These are phyloP conservation scores for Fonsecaea pedrosoi DNA, from an alignment of 2,329 filamentous ascomycete genomes.

Conservation along the genomic window DNA sequence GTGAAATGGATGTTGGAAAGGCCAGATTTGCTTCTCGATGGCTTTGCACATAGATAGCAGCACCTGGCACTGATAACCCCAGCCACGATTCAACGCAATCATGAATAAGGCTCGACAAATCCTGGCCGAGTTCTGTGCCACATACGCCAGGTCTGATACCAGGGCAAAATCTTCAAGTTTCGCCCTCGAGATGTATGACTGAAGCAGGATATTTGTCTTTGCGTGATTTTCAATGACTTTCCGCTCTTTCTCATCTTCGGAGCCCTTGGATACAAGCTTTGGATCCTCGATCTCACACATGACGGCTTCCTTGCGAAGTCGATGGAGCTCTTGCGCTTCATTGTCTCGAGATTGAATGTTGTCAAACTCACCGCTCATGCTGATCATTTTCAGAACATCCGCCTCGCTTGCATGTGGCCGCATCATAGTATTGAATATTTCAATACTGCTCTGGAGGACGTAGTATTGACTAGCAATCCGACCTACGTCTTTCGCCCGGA, in stretches of 20 bases:
- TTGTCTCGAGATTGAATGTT: conserved; percentile 92
- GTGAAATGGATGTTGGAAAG: conserved; percentile 90
- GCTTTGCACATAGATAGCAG: conserved; percentile 92
- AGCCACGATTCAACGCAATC: conserved; percentile 92
- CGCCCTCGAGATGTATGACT: conserved; percentile 88
- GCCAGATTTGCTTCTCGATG: conserved; percentile 95
- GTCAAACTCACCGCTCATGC: conserved; percentile 96
- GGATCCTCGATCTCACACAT: conserved; percentile 79
- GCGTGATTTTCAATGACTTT: conserved; percentile 73
- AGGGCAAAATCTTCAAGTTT: conserved; percentile 93
- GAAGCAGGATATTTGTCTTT: conserved; percentile 94
- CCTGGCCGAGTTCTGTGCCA: conserved; percentile 91
- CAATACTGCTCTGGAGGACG: conserved; percentile 88
- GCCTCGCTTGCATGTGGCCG: conserved; percentile 81
- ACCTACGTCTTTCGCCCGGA: conserved; percentile 92
- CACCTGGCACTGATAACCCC: conserved; percentile 94
- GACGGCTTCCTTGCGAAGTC: conserved; percentile 72
- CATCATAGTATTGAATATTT: conserved; percentile 98
- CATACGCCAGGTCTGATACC: conserved; percentile 89
- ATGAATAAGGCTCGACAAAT: conserved; percentile 96
- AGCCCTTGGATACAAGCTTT: conserved; percentile 54
- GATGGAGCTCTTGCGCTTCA: conserved; percentile 84
- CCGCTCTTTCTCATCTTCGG: conserved; percentile 76
- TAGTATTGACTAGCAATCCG: conserved; percentile 98
- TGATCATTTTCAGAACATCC: conserved; percentile 94